A percentile compares a stretch with the other conserved stretches of the same genome.
These are phyloP conservation scores for Xylariaceae sp. DNA, from an alignment of 2,329 filamentous ascomycete genomes.

Conservation along the genomic window DNA sequence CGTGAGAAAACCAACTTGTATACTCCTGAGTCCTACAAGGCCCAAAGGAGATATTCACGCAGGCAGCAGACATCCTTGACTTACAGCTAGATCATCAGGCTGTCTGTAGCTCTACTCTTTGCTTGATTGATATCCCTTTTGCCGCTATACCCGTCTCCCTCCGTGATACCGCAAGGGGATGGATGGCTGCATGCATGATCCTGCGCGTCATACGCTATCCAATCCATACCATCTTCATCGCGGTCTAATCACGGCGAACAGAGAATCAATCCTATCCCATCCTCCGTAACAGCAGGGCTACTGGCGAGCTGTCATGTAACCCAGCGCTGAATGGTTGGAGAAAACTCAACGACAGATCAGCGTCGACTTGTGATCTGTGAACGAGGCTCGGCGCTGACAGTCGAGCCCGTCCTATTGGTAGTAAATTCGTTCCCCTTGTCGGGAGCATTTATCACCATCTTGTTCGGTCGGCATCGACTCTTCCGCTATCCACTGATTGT, in stretches of 20 bases:
- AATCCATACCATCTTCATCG: neutral
- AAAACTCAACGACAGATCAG: neutral
- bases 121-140: too few relatives aligned
- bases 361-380: neutral
- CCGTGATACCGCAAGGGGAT: neutral
- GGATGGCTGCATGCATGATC: neutral
- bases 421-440: neutral
- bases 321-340: neutral
- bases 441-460: too few relatives aligned
- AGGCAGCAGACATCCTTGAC: neutral
- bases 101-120: too few relatives aligned
- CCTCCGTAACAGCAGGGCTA: neutral
- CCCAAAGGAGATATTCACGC: neutral
- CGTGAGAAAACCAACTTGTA: too few relatives aligned
- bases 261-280: too few relatives aligned
- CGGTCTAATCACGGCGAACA: neutral
- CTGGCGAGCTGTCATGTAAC: neutral
- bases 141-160: neutral
- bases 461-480: neutral
- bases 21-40: too few relatives aligned
- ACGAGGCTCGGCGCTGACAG: neutral
- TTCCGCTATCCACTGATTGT: neutral
- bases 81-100: neutral
- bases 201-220: neutral
- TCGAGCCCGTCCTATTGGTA: neutral